Evolutionary conservation across 2,329 filamentous ascomycete genomes (phyloP).

Genomic region (Apiospora sp.): DNA sequence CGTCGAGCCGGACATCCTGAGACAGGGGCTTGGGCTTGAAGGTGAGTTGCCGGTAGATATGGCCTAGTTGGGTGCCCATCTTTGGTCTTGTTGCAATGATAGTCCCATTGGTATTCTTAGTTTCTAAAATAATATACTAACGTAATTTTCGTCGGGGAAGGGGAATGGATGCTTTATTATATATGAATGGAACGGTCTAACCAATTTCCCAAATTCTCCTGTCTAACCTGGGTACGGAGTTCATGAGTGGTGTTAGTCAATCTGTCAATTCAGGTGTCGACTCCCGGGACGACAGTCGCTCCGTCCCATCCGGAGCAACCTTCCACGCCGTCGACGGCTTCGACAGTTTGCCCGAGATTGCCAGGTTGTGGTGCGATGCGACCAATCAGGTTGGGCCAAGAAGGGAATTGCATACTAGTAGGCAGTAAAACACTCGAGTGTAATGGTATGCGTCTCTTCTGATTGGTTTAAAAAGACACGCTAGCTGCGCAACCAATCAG

Average conservation of each 20-base stretch:
- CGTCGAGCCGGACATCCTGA: slow-evolving; percentile 27
- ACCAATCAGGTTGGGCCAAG: neutral
- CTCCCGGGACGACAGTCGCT: neutral
- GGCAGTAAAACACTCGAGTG: too few relatives aligned
- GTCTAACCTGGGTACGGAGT: neutral
- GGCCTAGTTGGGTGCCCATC: neutral
- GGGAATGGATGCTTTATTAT: too few relatives aligned
- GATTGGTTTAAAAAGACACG: neutral
- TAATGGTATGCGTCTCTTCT: neutral
- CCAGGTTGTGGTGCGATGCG: neutral
- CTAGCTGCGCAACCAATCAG: too few relatives aligned
- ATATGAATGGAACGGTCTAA: too few relatives aligned
- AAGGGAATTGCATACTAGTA: too few relatives aligned
- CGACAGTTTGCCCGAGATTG: neutral
- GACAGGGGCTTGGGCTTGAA: slow-evolving; percentile 32
- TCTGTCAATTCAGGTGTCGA: neutral
- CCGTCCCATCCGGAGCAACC: neutral
- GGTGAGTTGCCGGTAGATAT: slow-evolving; percentile 26
- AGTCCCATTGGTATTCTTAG: neutral
- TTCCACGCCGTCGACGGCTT: neutral
- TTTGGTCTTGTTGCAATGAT: neutral
- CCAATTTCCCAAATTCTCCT: too few relatives aligned
- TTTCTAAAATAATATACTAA: too few relatives aligned
- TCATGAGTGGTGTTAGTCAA: neutral
- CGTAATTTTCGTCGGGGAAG: too few relatives aligned